A percentile compares a stretch with the other conserved stretches of the same genome.
These are phyloP conservation scores for Simplicillium sp. DNA, from an alignment of 2,329 filamentous ascomycete genomes.

Conservation along the genomic window DNA sequence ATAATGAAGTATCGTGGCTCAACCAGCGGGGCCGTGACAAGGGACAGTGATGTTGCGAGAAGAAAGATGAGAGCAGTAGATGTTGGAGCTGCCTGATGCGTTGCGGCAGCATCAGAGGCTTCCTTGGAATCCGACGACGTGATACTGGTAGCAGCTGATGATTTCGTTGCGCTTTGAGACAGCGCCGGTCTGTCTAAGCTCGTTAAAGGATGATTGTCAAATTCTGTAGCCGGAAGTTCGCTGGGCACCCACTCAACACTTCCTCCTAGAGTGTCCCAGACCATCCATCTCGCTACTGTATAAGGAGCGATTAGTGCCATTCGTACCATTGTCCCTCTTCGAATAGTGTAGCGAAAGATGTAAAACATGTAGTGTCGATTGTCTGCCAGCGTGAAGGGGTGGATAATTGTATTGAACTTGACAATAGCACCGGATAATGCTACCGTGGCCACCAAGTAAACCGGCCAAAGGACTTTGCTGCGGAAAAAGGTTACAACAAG, in stretches of 20 bases:
- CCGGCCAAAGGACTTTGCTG: slow-evolving; percentile 23
- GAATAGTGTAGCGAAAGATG: slow-evolving; percentile 76
- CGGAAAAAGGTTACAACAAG: slow-evolving; percentile 13
- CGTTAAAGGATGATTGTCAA: slow-evolving; percentile 19
- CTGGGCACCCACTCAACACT: slow-evolving; percentile 14
- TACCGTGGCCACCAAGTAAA: slow-evolving; percentile 25
- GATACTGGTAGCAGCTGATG: background rate
- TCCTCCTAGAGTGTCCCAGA: slow-evolving; percentile 53
- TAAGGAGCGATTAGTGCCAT: slow-evolving; percentile 65
- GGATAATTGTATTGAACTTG: slow-evolving; percentile 81
- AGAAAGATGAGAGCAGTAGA: slow-evolving; percentile 51
- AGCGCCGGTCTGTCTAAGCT: slow-evolving; percentile 4
- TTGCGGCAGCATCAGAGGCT: slow-evolving; percentile 8
- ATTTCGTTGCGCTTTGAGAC: background rate
- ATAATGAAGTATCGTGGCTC: slow-evolving; percentile 95
- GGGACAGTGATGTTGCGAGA: slow-evolving; percentile 62
- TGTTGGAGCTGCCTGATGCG: slow-evolving; percentile 23
- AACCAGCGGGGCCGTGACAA: slow-evolving; percentile 83
- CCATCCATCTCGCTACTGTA: slow-evolving; percentile 57
- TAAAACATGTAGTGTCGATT: slow-evolving; percentile 98
- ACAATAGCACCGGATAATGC: slow-evolving; percentile 40
- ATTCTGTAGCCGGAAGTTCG: slow-evolving; percentile 8
- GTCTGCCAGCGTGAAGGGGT: slow-evolving; percentile 92
- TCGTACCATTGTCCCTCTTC: slow-evolving; percentile 51
- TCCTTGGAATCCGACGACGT: no score